These are phyloP conservation scores for Dalechampia spathulata DNA, from an alignment of 441 rosid genomes.

Conservation along the genomic window DNA sequence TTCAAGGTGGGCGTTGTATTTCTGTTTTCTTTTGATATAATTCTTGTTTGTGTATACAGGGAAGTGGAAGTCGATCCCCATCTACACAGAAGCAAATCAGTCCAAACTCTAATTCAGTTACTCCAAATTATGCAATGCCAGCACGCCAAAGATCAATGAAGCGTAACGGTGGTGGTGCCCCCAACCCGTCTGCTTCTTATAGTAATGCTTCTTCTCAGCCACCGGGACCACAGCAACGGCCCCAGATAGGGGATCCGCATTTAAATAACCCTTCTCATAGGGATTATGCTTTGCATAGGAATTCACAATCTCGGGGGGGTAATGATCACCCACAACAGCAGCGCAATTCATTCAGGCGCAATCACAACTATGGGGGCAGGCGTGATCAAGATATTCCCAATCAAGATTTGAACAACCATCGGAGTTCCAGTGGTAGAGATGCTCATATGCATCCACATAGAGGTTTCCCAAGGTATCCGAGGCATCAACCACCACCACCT, in stretches of 20 bases:
- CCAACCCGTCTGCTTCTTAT: slow-evolving; percentile 19
- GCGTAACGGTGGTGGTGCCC: slow-evolving; percentile 25
- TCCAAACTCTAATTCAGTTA: slow-evolving; percentile 33
- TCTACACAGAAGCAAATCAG: slow-evolving; percentile 39
- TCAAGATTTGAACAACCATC: slow-evolving; percentile 52
- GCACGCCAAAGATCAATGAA: slow-evolving; percentile 39
- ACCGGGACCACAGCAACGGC: slow-evolving; percentile 30
- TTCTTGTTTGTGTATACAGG: slow-evolving; percentile 28
- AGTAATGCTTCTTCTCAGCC: slow-evolving; percentile 37
- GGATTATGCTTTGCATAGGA: slow-evolving; percentile 37
- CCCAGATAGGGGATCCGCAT: slow-evolving; percentile 27
- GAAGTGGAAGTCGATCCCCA: slow-evolving; percentile 31
- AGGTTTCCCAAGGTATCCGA: slow-evolving; percentile 40
- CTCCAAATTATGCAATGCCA: slow-evolving; percentile 31
- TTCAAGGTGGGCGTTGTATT: background rate
- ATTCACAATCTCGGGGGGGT: slow-evolving; percentile 34
- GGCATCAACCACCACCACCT: slow-evolving; percentile 48
- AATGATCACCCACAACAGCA: slow-evolving; percentile 50
- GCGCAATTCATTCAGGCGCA: slow-evolving; percentile 46
- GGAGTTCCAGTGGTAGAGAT: slow-evolving; percentile 62
- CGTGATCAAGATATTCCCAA: slow-evolving; percentile 69
- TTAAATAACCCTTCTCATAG: slow-evolving; percentile 40
- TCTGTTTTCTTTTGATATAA: background rate
- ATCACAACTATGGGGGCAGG: slow-evolving; percentile 37
- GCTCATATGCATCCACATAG: slow-evolving; percentile 55